Evolutionary conservation across 2,329 filamentous ascomycete species (phyloP).

Genomic region (Didymosphaeria variabile): DNA sequence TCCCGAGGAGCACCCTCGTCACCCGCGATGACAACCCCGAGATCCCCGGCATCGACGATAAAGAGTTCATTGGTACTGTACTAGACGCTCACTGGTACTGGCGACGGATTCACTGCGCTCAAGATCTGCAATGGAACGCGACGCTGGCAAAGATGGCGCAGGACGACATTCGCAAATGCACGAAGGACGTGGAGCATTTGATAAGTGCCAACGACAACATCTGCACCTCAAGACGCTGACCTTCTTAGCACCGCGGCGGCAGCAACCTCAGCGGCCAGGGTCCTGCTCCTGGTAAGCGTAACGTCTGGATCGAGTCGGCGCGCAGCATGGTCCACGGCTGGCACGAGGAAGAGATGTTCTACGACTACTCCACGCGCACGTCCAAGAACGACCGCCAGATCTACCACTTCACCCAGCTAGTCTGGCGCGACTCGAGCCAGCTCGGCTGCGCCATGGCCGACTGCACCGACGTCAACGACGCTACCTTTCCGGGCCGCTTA

Average conservation of each 20-base stretch:
- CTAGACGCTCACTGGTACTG: conserved; percentile 50
- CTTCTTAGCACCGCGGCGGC: conserved; percentile 36
- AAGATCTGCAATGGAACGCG: conserved; percentile 44
- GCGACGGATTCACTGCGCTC: conserved; percentile 47
- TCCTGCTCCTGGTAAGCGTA: conserved; percentile 32
- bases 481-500: conserved; percentile 40
- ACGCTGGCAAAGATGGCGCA: conserved; percentile 31
- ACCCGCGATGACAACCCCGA: conserved; percentile 27
- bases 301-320: conserved; percentile 42
- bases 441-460: conserved; percentile 47
- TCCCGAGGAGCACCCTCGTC: conserved; percentile 27
- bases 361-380: conserved; percentile 41
- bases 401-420: conserved; percentile 52
- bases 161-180: conserved; percentile 38
- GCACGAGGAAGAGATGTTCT: conserved; percentile 48
- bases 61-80: conserved; percentile 42
- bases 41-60: conserved; percentile 38
- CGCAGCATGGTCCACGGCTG: conserved; percentile 43
- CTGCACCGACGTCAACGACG: conserved; percentile 29
- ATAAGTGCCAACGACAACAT: conserved; percentile 13
- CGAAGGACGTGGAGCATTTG: conserved; percentile 39
- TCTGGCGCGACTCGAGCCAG: conserved; percentile 48
- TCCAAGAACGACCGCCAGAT: conserved; percentile 33
- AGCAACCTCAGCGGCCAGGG: conserved; percentile 45
- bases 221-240: conserved; percentile 14